Percentiles rank a stretch among this genome's conserved stretches.
Evolutionary conservation across 108 stramenopile species (phyloP).

Genomic region (Nitzschia sp.): DNA sequence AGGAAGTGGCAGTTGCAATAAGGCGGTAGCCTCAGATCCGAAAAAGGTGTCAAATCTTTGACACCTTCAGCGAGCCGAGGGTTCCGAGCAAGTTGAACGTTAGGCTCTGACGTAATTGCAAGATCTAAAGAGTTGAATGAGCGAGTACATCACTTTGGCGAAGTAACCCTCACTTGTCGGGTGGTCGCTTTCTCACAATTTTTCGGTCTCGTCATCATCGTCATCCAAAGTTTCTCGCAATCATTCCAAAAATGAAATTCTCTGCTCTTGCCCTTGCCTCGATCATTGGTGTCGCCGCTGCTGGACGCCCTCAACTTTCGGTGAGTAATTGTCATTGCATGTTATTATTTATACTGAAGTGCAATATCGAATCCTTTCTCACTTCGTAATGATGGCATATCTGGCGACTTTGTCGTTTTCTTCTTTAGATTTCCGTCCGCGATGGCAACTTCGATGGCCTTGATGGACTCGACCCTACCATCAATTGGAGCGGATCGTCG

Average conservation of each 20-base stretch:
- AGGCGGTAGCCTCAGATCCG: neutral
- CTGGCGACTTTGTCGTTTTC: neutral
- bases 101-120: neutral
- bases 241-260: constrained; percentile 35
- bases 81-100: neutral
- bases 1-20: neutral
- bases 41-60: constrained; percentile 12
- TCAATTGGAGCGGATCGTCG: constrained; percentile 56
- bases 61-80: neutral
- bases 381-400: neutral
- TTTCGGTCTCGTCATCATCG: neutral
- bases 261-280: constrained; percentile 31
- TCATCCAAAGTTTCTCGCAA: neutral
- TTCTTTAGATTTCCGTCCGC: constrained; percentile 71
- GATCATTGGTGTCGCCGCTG: constrained; percentile 23
- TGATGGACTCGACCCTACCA: constrained; percentile 79
- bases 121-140: neutral
- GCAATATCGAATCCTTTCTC: constrained; percentile 7
- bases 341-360: neutral
- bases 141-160: neutral
- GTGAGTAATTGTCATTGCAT: constrained; percentile 25
- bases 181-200: constrained; percentile 9
- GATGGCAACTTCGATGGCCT: constrained; percentile 85
- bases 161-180: neutral
- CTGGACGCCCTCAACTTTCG: constrained; percentile 33